Percentiles rank a stretch among this genome's conserved stretches.
Evolutionary conservation across 345 rosid species (phyloP).

Genomic region (Hirschfeldia incana): DNA sequence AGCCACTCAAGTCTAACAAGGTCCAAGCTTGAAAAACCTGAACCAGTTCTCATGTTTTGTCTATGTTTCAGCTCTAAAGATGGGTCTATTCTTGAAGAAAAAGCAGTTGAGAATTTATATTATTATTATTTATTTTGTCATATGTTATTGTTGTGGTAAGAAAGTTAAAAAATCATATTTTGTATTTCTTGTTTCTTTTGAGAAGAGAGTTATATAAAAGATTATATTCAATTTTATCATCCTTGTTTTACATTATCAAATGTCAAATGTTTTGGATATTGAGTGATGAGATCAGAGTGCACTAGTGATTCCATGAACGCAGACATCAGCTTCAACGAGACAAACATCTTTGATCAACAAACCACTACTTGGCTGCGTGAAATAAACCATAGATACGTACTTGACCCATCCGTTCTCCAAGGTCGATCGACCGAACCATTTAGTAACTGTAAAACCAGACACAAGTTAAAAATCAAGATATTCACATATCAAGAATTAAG

Average conservation of each 20-base stretch:
- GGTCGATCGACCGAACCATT: conserved; percentile 32
- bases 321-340: conserved; percentile 41
- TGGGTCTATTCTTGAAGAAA: conserved; percentile 17
- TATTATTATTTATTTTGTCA: background rate
- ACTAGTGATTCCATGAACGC: conserved; percentile 32
- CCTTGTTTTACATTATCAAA: conserved; percentile 6
- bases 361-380: conserved; percentile 40
- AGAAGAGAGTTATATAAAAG: conserved; percentile 8
- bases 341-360: conserved; percentile 36
- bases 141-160: conserved; percentile 6
- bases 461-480: conserved; percentile 8
- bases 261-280: conserved; percentile 7
- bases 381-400: conserved; percentile 35
- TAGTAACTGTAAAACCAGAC: conserved; percentile 18
- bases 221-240: background rate
- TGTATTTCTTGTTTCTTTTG: conserved; percentile 25
- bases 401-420: conserved; percentile 41
- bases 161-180: conserved; percentile 20
- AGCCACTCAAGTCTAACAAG: conserved; percentile 45
- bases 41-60: conserved; percentile 17
- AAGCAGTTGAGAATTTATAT: background rate
- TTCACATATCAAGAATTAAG: conserved; percentile 9
- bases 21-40: conserved; percentile 40
- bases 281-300: background rate
- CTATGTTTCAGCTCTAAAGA: conserved; percentile 18